Percentiles rank a stretch among this genome's conserved stretches.
phyloP scores from a whole-genome alignment of 257 asterid species.

The Penstemon barbatus region DNA sequence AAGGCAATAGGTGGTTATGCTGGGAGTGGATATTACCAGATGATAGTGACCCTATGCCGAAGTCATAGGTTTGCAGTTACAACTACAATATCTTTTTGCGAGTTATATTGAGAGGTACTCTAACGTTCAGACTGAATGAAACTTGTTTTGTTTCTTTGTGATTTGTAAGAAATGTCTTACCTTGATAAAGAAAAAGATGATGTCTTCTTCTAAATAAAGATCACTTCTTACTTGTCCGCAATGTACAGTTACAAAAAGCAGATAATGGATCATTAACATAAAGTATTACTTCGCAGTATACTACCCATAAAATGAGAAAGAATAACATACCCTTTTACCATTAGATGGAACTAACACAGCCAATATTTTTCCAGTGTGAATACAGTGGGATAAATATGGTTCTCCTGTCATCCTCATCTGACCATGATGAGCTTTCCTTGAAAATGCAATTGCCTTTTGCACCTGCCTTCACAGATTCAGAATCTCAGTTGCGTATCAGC shows the following conservation, averaged over 20 bases:
- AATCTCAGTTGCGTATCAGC: conserved; percentile 40
- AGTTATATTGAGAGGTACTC: too few relatives aligned
- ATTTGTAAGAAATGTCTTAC: too few relatives aligned
- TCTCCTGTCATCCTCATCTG: conserved; percentile 95
- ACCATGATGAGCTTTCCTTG: conserved; percentile 90
- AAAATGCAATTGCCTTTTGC: conserved; percentile 92
- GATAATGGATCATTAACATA: conserved; percentile 13
- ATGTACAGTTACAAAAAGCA: neutral
- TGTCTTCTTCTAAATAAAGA: neutral
- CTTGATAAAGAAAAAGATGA: too few relatives aligned
- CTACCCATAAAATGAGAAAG: conserved; percentile 22
- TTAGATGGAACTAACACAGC: conserved; percentile 81
- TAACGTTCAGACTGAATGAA: too few relatives aligned
- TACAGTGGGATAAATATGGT: conserved; percentile 91
- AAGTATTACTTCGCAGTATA: conserved; percentile 8
- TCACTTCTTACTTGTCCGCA: conserved; percentile 10
- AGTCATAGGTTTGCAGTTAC: too few relatives aligned
- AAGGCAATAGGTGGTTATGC: too few relatives aligned
- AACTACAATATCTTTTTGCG: too few relatives aligned
- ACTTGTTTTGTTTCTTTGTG: too few relatives aligned
- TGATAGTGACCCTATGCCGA: too few relatives aligned
- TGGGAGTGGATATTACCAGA: too few relatives aligned
- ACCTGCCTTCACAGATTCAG: conserved; percentile 90
- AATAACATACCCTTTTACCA: conserved; percentile 69
- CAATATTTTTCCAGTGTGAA: conserved; percentile 83